Evolutionary conservation across 169 alveolate genomes (phyloP).

Genomic region (Plasmodium falciparum): DNA sequence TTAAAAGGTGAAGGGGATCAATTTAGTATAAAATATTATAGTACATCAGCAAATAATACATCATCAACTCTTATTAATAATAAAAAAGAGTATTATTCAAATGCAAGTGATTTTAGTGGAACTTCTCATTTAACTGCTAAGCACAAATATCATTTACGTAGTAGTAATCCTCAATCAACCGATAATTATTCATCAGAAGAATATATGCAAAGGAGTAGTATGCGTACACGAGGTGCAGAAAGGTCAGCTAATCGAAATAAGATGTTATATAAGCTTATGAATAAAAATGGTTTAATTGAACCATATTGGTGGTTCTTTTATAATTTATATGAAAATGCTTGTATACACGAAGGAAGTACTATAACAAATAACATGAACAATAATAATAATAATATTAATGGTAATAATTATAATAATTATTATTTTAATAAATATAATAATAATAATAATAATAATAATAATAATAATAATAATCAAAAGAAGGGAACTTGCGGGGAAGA

Average conservation of each 20-base stretch:
- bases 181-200: constrained; percentile 70
- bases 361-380: background rate
- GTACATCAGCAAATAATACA: constrained; percentile 40
- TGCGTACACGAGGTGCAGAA: constrained; percentile 16
- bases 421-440: background rate
- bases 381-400: background rate
- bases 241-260: constrained; percentile 3
- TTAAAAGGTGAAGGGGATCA: constrained; percentile 1
- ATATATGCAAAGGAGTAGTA: constrained; percentile 18
- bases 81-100: constrained; percentile 48
- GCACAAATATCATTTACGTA: constrained; percentile 67
- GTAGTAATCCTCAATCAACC: constrained; percentile 55
- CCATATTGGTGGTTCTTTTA: constrained; percentile 77
- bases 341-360: constrained; percentile 25
- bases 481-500: background rate
- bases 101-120: constrained; percentile 60
- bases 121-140: constrained; percentile 37
- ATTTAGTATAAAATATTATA: constrained; percentile 35
- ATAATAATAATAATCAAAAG: background rate
- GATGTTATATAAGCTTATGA: constrained; percentile 53
- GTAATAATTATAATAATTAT: background rate
- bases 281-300: constrained; percentile 51
- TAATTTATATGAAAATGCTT: constrained; percentile 47
- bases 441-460: background rate
- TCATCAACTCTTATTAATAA: constrained; percentile 18